Evolutionary conservation across 108 stramenopile genomes (phyloP), one percentile per base, ranked within the genome.

Genomic region (Skeletonema marinoi): DNA sequence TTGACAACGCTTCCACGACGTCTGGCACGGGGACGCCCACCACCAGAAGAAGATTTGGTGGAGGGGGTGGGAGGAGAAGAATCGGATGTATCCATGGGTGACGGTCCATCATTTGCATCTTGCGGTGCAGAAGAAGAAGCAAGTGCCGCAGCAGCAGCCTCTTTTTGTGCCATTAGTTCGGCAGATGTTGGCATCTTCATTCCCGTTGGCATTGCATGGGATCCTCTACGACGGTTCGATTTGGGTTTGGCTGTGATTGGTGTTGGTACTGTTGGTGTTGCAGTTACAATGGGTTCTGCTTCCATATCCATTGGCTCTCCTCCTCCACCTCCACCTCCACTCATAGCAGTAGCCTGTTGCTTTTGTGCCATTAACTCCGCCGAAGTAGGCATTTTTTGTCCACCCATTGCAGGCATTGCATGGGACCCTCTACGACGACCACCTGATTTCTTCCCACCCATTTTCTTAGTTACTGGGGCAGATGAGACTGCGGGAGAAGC

Each of bases 141-240:
- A 56, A 56, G 54, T 29, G 54, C 21, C 0, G 48, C 51, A 39
- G 38, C 21, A 4, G 21, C 51, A 10, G 21, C 21, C n/a, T 56
- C 21, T 25, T 75, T 67, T 68, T 67, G 67, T 12, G 67, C 66
- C 75, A 68, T 75, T 44, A 74, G 36, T 46, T 75, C 66, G 32
- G 66, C 66, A 46, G 75, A 67, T 32, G 75, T 75, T 75, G 75
- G 67, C 29, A 75, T 30, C 19, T 67, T 46, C 41, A 42, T 75
- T 3, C 39, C 39, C 48, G 0, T 44, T 14, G 66, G 66, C 75
- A 75, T 75, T 41, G 54, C 58, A 33, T 75, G 38, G 6, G 75
- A 75, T 67, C 75, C 75, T 60, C 75, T 60, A n/a, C 75, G 75
- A 61, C 66, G 75, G 38, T 33, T 32, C 7, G 74, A 51, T 66